A percentile compares a stretch with the other conserved stretches of the same genome.
Conservation (phyloP, 345 rosid genomes). For the Eucalyptus paniculata region DNA sequence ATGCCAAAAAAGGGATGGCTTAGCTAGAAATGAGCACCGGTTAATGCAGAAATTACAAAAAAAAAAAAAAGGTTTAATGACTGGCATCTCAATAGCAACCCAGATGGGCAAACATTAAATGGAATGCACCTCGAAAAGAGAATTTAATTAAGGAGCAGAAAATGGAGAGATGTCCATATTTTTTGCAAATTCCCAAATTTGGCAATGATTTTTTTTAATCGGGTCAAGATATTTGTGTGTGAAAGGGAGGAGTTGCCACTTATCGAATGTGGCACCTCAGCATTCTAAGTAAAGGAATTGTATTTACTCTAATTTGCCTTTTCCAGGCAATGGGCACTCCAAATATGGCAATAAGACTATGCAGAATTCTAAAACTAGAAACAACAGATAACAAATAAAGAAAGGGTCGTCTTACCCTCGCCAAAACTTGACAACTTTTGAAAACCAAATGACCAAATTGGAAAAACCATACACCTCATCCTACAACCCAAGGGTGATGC, state of each 20-base stretch:
- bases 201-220: not conserved
- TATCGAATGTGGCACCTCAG: not conserved
- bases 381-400: not conserved
- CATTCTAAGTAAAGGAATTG: not conserved
- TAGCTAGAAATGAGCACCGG: not conserved
- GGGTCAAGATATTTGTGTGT: not conserved
- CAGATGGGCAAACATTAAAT: not conserved
- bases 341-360: not conserved
- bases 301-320: not conserved
- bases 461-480: not conserved
- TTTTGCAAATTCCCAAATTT: not conserved
- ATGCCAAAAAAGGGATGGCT: not conserved
- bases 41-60: not conserved
- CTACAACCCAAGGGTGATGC: not conserved
- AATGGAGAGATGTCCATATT: not conserved
- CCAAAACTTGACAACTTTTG: not conserved
- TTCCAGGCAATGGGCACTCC: not conserved
- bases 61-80: not conserved
- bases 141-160: not conserved
- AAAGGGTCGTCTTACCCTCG: not conserved
- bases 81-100: not conserved
- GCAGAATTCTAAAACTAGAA: not conserved
- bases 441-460: not conserved
- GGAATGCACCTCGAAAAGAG: not conserved
- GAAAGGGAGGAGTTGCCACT: not conserved